Conservation (phyloP, 75 land plant species). For the Cryptomeria japonica region DNA sequence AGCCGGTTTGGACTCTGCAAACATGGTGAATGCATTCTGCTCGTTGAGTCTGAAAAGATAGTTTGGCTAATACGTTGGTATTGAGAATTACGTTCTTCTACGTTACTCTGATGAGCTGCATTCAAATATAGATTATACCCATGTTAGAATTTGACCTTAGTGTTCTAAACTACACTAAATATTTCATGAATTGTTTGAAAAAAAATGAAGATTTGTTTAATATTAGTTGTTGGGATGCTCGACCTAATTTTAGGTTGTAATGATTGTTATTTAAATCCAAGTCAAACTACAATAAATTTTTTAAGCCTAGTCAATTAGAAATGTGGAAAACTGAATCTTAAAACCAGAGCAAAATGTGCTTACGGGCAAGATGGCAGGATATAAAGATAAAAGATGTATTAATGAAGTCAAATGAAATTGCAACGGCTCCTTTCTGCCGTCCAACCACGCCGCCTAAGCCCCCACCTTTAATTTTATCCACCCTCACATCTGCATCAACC, state of each 20-base stretch:
- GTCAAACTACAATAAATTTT: background rate
- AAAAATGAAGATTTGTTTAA: background rate
- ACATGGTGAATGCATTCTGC: background rate
- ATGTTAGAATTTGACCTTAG: background rate
- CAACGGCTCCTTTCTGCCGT: conserved; percentile 87
- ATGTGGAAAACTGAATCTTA: background rate
- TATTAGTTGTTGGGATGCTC: background rate
- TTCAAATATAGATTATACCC: background rate
- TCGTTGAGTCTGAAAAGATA: background rate
- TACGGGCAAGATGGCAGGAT: conserved; percentile 81
- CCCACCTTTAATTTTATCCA: conserved; percentile 64
- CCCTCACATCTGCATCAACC: conserved; percentile 41
- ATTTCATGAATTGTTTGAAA: background rate
- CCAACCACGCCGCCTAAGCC: conserved; percentile 75
- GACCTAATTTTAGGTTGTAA: too few species aligned
- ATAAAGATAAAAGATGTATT: conserved; percentile 61
- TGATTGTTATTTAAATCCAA: too few species aligned
- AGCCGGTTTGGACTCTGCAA: background rate
- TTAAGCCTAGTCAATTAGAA: background rate
- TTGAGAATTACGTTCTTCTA: conserved; percentile 68
- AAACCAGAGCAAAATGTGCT: background rate
- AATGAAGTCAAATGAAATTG: conserved; percentile 50
- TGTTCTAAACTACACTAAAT: background rate
- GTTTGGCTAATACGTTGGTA: conserved; percentile 24
- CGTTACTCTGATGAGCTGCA: conserved; percentile 80